A percentile compares a stretch with the other conserved stretches of the same genome.
These are phyloP conservation scores for Arabis alpina DNA, from an alignment of 345 rosid genomes.

Conservation along the genomic window DNA sequence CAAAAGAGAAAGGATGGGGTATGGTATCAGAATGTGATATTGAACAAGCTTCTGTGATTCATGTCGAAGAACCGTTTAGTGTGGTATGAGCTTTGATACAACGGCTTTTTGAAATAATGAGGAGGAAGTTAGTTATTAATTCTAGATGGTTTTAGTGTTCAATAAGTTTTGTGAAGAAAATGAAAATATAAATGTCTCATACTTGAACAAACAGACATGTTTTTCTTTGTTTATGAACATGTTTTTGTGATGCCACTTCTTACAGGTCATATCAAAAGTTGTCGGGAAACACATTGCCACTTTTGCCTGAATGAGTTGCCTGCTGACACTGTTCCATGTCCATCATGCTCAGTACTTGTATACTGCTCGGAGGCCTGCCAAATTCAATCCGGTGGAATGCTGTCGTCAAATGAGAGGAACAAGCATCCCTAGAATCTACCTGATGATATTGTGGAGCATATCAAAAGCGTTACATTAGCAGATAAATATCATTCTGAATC, in stretches of 20 bases:
- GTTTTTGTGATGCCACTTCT: slow-evolving; percentile 17
- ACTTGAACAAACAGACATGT: neutral
- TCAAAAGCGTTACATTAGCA: slow-evolving; percentile 45
- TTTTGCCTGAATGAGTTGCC: slow-evolving; percentile 84
- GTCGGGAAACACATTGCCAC: slow-evolving; percentile 79
- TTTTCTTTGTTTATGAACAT: slow-evolving; percentile 20
- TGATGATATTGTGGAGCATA: slow-evolving; percentile 47
- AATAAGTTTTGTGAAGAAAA: neutral
- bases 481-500: slow-evolving; percentile 31
- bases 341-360: slow-evolving; percentile 67
- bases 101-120: no score
- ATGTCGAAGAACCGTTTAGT: slow-evolving; percentile 73
- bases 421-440: slow-evolving; percentile 40
- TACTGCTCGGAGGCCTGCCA: slow-evolving; percentile 82
- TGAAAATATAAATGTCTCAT: no score
- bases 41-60: slow-evolving; percentile 73
- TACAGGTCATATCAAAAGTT: slow-evolving; percentile 69
- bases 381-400: slow-evolving; percentile 58
- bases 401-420: slow-evolving; percentile 30
- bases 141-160: neutral
- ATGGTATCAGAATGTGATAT: slow-evolving; percentile 63
- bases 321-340: slow-evolving; percentile 69
- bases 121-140: neutral
- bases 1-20: slow-evolving; percentile 76
- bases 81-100: slow-evolving; percentile 61